phyloP scores from a whole-genome alignment of 495 filamentous ascomycete genomes.

The Hypomontagnella monticulosa region DNA sequence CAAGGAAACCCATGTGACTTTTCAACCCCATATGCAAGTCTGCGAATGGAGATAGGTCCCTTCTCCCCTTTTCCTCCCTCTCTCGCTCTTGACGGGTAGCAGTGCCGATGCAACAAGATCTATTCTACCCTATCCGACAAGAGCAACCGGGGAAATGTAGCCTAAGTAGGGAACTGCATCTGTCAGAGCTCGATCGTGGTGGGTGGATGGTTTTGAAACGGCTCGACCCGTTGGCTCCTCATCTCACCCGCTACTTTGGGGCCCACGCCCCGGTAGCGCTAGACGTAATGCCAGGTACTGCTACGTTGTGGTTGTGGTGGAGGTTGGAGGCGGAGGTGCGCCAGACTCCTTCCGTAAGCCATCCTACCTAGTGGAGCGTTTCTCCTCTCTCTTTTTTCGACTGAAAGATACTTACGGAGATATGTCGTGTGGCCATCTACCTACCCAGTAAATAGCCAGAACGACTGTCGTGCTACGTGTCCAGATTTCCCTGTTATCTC shows the following conservation, averaged over 20 bases:
- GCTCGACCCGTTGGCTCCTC: constrained; percentile 41
- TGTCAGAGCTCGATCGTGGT: constrained; percentile 33
- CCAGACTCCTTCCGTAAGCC: constrained; percentile 25
- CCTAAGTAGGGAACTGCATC: constrained; percentile 39
- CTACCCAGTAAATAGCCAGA: constrained; percentile 6
- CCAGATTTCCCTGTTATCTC: constrained; percentile 33
- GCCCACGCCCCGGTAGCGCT: constrained; percentile 32
- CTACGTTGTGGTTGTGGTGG: constrained; percentile 34
- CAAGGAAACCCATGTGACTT: constrained; percentile 33
- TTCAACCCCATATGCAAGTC: constrained; percentile 12
- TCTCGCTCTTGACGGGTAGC: constrained; percentile 30
- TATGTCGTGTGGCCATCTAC: constrained; percentile 11
- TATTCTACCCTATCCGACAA: constrained; percentile 29
- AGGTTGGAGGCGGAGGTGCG: constrained; percentile 32
- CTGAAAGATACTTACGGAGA: background rate
- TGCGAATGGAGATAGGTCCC: constrained; percentile 22
- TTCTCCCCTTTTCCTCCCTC: constrained; percentile 5
- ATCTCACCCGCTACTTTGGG: constrained; percentile 32
- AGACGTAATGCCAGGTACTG: constrained; percentile 42
- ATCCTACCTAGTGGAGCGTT: constrained; percentile 3
- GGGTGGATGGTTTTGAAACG: constrained; percentile 33
- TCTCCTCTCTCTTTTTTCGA: background rate
- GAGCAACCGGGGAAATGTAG: constrained; percentile 38
- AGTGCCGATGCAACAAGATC: constrained; percentile 44
- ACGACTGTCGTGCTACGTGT: constrained; percentile 34